Evolutionary conservation across 2,329 filamentous ascomycete genomes (phyloP).

Genomic region (Ophiostoma ulmi): DNA sequence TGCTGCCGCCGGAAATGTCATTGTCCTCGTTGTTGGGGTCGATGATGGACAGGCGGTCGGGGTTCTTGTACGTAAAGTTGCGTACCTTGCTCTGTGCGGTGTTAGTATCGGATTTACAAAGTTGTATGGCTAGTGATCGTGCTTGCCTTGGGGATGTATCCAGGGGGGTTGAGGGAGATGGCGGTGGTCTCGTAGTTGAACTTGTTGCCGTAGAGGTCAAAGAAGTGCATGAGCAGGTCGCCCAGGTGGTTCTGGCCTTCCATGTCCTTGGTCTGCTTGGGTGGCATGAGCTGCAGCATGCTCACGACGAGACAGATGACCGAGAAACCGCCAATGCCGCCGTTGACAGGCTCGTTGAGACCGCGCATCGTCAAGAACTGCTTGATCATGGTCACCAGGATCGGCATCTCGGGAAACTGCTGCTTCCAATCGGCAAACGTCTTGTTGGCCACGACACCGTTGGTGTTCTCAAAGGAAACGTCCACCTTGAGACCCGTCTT

Average conservation of each 20-base stretch:
- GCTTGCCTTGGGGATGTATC: conserved; percentile 70
- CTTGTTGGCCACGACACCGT: conserved; percentile 70
- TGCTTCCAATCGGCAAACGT: conserved; percentile 78
- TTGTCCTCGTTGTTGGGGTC: conserved; percentile 83
- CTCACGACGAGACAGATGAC: conserved; percentile 91
- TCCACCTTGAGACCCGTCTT: conserved; percentile 79
- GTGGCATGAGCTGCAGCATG: conserved; percentile 75
- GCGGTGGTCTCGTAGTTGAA: conserved; percentile 67
- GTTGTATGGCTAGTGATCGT: background rate
- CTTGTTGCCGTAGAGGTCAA: conserved; percentile 79
- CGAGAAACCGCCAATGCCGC: conserved; percentile 88
- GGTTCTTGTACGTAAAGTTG: conserved; percentile 52
- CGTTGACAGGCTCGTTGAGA: conserved; percentile 84
- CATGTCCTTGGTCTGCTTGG: conserved; percentile 57
- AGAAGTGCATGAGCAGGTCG: conserved; percentile 77
- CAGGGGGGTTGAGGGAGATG: conserved; percentile 70
- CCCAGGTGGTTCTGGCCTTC: conserved; percentile 65
- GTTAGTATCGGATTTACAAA: background rate
- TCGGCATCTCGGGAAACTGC: conserved; percentile 77
- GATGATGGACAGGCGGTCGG: conserved; percentile 73
- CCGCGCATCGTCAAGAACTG: conserved; percentile 86
- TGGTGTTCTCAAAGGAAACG: conserved; percentile 88
- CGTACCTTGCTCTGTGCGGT: conserved; percentile 41
- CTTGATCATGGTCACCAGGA: conserved; percentile 82
- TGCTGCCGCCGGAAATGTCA: conserved; percentile 84